phyloP scores from a whole-genome alignment of 2,329 filamentous ascomycete genomes.

The Fusarium succisae region DNA sequence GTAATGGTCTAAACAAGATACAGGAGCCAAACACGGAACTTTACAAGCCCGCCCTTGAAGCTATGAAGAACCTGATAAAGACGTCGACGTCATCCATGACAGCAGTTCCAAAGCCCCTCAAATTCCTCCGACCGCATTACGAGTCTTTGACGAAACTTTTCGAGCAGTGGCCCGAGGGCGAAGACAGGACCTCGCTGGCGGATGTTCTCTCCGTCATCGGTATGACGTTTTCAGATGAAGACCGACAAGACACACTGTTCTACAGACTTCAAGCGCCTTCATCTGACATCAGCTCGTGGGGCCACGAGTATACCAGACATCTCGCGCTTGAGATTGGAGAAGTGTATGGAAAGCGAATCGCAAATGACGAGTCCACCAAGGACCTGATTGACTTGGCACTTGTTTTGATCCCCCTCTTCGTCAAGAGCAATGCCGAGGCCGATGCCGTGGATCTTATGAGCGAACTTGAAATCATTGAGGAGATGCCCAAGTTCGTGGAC shows the following conservation, averaged over 20 bases:
- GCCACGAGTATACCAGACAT: slow-evolving; percentile 97
- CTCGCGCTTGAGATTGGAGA: slow-evolving; percentile 94
- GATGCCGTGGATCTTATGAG: slow-evolving; percentile 97
- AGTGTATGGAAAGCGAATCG: slow-evolving; percentile 88
- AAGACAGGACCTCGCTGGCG: slow-evolving; percentile 88
- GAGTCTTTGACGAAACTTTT: slow-evolving; percentile 87
- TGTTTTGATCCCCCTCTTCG: slow-evolving; percentile 89
- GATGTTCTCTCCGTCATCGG: slow-evolving; percentile 97
- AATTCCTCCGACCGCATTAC: slow-evolving; percentile 97
- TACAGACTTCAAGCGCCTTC: slow-evolving; percentile 91
- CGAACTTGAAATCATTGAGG: slow-evolving; percentile 95
- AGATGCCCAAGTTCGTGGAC: slow-evolving; percentile 88
- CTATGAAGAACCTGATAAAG: slow-evolving; percentile 98
- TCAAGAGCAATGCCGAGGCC: slow-evolving; percentile 97
- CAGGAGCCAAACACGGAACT: slow-evolving; percentile 88
- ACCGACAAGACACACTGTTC: slow-evolving; percentile 94
- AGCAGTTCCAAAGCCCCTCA: slow-evolving; percentile 96
- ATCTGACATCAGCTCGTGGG: slow-evolving; percentile 95
- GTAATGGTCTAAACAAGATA: slow-evolving; percentile 24
- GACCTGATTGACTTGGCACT: slow-evolving; percentile 88
- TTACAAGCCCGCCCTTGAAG: slow-evolving; percentile 91
- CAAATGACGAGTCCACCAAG: slow-evolving; percentile 82
- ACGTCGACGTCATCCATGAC: slow-evolving; percentile 99
- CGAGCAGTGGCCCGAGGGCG: slow-evolving; percentile 85
- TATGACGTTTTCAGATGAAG: slow-evolving; percentile 98